Conservation (phyloP, 768 basidiomycete species). For the Amanita brunnescens region DNA sequence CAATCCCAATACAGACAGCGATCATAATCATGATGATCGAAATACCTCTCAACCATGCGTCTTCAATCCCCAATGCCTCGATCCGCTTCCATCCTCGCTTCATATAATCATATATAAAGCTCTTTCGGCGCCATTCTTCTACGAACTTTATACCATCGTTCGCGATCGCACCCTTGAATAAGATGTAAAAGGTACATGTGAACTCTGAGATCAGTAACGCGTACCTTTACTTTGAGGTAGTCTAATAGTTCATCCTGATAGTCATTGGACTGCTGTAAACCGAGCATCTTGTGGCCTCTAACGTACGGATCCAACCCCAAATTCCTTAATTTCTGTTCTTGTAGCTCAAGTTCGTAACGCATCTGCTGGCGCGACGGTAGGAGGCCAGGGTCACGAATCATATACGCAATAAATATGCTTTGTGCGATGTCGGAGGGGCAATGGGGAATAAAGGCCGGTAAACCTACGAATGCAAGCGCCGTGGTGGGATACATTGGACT, state of each 20-base stretch:
- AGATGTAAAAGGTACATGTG: not conserved
- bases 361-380: constrained; percentile 33
- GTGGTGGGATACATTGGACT: constrained; percentile 35
- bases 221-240: constrained; percentile 13
- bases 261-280: constrained; percentile 22
- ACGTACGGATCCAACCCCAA: constrained; percentile 41
- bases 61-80: constrained; percentile 28
- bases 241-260: constrained; percentile 33
- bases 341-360: constrained; percentile 28
- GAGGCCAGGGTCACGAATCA: constrained; percentile 31
- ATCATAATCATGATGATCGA: no score
- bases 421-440: constrained; percentile 30
- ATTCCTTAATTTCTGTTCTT: constrained; percentile 30
- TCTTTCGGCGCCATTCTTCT: constrained; percentile 39
- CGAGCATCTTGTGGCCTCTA: constrained; percentile 38
- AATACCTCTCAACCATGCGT: constrained; percentile 36
- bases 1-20: no score
- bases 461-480: constrained; percentile 47
- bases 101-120: constrained; percentile 22
- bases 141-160: constrained; percentile 36
- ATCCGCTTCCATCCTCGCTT: constrained; percentile 38
- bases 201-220: no score
- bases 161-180: constrained; percentile 26
- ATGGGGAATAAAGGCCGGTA: constrained; percentile 39
- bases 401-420: constrained; percentile 31